Evolutionary conservation across 1,284 basidiomycete species (phyloP).

Genomic region (Cryptococcus neoformans): DNA sequence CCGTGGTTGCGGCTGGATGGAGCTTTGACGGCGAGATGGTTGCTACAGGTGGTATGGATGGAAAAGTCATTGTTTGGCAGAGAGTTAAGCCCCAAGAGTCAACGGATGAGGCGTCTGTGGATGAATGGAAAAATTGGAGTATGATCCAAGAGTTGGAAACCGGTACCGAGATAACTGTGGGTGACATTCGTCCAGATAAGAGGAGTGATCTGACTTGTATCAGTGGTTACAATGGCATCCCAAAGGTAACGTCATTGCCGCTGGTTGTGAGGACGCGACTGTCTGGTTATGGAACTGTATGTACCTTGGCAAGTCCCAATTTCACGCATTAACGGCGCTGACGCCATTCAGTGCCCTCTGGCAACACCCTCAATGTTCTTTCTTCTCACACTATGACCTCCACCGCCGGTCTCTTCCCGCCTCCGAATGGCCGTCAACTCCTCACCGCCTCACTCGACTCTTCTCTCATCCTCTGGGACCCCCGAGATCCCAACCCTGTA

Average conservation of each 20-base stretch:
- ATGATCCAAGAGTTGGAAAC: constrained; percentile 89
- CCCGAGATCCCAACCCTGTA: constrained; percentile 62
- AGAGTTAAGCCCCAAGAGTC: constrained; percentile 53
- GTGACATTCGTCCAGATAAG: constrained; percentile 31
- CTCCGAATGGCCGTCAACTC: constrained; percentile 67
- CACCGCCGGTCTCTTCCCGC: constrained; percentile 83
- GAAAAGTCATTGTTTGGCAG: constrained; percentile 86
- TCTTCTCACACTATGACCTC: constrained; percentile 83
- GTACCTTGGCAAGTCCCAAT: background rate
- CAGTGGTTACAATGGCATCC: constrained; percentile 98
- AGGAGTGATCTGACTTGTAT: constrained; percentile 37
- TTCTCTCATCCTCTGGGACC: constrained; percentile 87
- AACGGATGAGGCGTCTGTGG: constrained; percentile 51
- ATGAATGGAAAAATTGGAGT: constrained; percentile 78
- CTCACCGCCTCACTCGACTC: constrained; percentile 84
- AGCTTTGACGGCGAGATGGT: constrained; percentile 86
- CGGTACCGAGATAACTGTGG: constrained; percentile 89
- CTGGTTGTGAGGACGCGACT: constrained; percentile 88
- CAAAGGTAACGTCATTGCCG: constrained; percentile 81
- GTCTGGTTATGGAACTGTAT: constrained; percentile 98
- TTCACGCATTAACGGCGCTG: background rate
- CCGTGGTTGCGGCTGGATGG: constrained; percentile 77
- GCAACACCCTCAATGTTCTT: constrained; percentile 93
- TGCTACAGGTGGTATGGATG: constrained; percentile 97
- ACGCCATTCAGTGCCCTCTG: constrained; percentile 70